These are phyloP conservation scores for Aspergillus asperescens DNA, from an alignment of 495 filamentous ascomycete species.

Conservation along the genomic window DNA sequence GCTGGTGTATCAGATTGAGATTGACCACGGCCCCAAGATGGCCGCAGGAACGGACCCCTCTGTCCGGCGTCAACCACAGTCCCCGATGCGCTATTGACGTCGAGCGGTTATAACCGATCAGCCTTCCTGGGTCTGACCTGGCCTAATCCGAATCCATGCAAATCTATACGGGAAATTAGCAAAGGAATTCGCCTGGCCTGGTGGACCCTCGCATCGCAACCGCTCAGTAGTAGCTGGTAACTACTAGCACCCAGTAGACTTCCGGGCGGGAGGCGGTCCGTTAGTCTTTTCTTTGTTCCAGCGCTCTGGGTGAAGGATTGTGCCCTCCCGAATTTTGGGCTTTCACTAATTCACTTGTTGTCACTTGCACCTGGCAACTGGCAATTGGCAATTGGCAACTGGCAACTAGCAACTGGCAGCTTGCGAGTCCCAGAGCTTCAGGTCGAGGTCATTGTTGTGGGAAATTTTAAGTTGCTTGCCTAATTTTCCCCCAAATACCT, in stretches of 20 bases:
- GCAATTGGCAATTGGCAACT: no score
- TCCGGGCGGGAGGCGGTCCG: constrained; percentile 27
- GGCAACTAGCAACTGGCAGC: no score
- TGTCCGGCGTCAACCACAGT: not conserved
- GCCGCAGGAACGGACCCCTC: no score
- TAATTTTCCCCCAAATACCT: not conserved
- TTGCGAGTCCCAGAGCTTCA: no score
- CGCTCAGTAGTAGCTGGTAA: no score
- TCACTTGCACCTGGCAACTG: no score
- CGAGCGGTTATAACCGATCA: not conserved
- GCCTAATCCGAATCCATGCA: no score
- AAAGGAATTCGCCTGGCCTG: not conserved
- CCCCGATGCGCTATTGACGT: not conserved
- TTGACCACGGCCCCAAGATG: no score
- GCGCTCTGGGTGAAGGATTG: constrained; percentile 22
- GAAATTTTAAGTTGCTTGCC: no score
- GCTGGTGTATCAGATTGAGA: not conserved
- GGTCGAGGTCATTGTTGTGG: not conserved
- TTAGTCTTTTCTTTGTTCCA: constrained; percentile 14
- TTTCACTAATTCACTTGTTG: no score
- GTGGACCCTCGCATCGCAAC: no score
- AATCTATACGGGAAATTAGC: constrained; percentile 2
- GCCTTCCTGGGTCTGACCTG: not conserved
- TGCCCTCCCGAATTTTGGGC: no score
- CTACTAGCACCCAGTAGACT: constrained; percentile 16